Percentiles rank a stretch among this genome's conserved stretches.
phyloP scores from a whole-genome alignment of 2,329 filamentous ascomycete genomes.

The Trichophyton simii region DNA sequence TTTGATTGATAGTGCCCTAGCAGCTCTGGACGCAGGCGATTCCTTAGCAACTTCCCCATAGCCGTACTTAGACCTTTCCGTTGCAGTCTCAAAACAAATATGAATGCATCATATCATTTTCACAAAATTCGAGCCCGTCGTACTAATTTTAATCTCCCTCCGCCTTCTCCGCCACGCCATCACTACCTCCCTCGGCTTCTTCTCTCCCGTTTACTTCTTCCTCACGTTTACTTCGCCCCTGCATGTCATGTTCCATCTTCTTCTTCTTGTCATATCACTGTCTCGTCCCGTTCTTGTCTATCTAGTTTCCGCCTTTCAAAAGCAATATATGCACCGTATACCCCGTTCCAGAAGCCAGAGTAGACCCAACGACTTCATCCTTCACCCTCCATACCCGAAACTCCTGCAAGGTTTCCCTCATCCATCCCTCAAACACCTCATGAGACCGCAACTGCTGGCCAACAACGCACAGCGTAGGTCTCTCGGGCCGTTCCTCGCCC shows the following conservation, averaged over 20 bases:
- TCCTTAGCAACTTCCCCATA: conserved; percentile 36
- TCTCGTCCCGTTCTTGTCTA: background rate
- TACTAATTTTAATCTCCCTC: too few relatives aligned
- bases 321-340: conserved; percentile 75
- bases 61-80: too few relatives aligned
- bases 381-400: conserved; percentile 71
- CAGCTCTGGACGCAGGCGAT: conserved; percentile 34
- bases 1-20: conserved; percentile 31
- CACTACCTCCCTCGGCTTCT: too few relatives aligned
- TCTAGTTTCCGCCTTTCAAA: conserved; percentile 29
- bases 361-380: conserved; percentile 47
- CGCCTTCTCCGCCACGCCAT: too few relatives aligned
- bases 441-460: conserved; percentile 80
- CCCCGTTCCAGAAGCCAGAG: conserved; percentile 52
- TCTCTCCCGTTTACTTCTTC: too few relatives aligned
- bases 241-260: too few relatives aligned
- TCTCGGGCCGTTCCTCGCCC: background rate
- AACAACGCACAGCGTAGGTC: conserved; percentile 60
- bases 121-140: too few relatives aligned
- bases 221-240: too few relatives aligned
- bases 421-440: conserved; percentile 74
- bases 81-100: too few relatives aligned
- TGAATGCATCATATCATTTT: too few relatives aligned
- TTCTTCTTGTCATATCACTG: background rate
- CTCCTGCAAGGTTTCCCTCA: conserved; percentile 49